Evolutionary conservation across 148 eudicot species (phyloP), one percentile per base, ranked within the genome.

Genomic region (Cornus kousa): DNA sequence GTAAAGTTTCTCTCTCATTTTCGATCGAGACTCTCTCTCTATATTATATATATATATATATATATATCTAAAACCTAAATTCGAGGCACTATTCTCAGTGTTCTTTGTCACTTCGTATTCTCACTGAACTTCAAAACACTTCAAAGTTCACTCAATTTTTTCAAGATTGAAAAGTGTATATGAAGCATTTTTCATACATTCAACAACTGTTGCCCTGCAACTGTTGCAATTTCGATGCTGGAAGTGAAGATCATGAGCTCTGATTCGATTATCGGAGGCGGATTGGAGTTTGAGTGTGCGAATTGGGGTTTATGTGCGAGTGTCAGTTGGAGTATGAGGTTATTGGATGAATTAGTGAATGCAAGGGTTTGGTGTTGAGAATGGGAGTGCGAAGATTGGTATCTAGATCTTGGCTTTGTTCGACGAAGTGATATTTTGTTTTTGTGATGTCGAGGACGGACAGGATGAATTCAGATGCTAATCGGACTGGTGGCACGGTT

Each of bases 391-490:
- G 62, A 62, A 70, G 83, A 80, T 57, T 31, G 76, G 69, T 22
- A 8, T 68, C 77, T 80, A 60, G 85, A 64, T 71, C 43, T 43
- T 67, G 77, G 46, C 22, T 33, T 72, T 67, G 24, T 62, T 77
- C 71, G 67, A 59, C 67, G 32, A 53, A 74, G 50, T 59, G 78
- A 28, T 59, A 55, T 39, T 43, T 74, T 50, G 8, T 6, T 43
- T 43, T 6, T 43, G 48, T 60, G 24, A 39, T 16, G 80, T 43
- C 48, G 77, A 23, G 59, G 74, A 82, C 82, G 72, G 88, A 83
- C 72, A 88, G 86, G 70, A 87, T 92, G 92, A 77, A 84, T 37
- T 74, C 90, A 75, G 94, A 92, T 84, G 89, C 76, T 85, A 90
- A 76, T 72, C 80, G 97, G 37, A 86, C 80, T 48, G 90, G 77